phyloP scores from a whole-genome alignment of 306 rosid species.

The Fragaria iinumae region DNA sequence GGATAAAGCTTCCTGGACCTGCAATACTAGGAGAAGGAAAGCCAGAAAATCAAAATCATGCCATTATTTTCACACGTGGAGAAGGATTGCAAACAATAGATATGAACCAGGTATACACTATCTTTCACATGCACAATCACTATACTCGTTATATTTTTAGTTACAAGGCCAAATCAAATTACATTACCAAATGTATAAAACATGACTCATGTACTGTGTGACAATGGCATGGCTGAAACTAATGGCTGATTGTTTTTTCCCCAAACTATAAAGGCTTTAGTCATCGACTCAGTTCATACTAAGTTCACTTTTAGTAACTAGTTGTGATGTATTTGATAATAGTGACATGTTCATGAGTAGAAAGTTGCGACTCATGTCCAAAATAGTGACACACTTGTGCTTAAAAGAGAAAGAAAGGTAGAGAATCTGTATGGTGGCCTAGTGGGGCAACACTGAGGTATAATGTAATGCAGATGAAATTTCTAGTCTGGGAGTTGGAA shows the following conservation, averaged over 20 bases:
- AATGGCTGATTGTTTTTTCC: background rate
- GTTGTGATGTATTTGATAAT: background rate
- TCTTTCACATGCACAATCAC: background rate
- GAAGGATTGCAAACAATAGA: slow-evolving; percentile 97
- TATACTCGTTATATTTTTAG: background rate
- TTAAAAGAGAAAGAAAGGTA: background rate
- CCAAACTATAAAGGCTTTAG: background rate
- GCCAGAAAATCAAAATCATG: slow-evolving; percentile 99
- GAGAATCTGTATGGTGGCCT: background rate
- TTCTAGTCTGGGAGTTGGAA: background rate
- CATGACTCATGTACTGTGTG: background rate
- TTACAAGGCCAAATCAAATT: background rate
- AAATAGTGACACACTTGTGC: background rate
- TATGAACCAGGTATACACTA: slow-evolving; percentile 77
- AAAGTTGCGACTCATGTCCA: background rate
- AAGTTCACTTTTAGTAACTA: background rate
- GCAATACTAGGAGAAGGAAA: slow-evolving; percentile 96
- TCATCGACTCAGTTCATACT: background rate
- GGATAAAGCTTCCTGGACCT: slow-evolving; percentile 94
- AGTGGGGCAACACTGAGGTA: background rate
- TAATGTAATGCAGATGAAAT: background rate
- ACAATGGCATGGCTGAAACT: background rate
- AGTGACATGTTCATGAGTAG: background rate
- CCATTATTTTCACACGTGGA: slow-evolving; percentile 96
- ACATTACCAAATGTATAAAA: background rate